These are phyloP conservation scores for Fusarium secorum DNA, from an alignment of 2,329 filamentous ascomycete species.

Conservation along the genomic window DNA sequence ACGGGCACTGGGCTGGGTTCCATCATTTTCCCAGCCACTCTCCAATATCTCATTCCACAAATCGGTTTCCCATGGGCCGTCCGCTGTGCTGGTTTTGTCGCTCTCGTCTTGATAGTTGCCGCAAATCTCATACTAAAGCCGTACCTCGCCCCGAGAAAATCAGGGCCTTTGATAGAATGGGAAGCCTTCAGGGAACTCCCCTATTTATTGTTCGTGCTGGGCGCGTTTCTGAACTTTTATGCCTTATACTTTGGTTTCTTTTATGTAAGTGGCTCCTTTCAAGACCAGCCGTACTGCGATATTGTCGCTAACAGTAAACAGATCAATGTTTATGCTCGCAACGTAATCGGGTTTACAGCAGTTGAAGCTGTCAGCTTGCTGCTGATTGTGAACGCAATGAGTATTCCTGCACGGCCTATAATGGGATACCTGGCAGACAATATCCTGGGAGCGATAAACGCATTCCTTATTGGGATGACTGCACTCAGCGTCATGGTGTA, in stretches of 20 bases:
- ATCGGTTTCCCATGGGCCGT: slow-evolving; percentile 72
- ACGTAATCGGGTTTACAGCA: slow-evolving; percentile 53
- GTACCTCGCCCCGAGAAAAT: slow-evolving; percentile 56
- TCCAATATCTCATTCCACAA: slow-evolving; percentile 63
- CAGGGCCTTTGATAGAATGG: slow-evolving; percentile 63
- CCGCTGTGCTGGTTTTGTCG: slow-evolving; percentile 70
- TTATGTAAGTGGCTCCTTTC: slow-evolving; percentile 52
- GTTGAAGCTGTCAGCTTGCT: slow-evolving; percentile 64
- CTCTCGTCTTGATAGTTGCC: slow-evolving; percentile 54
- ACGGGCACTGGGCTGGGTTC: slow-evolving; percentile 66
- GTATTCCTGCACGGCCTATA: slow-evolving; percentile 63
- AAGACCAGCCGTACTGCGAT: slow-evolving; percentile 27
- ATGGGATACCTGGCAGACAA: slow-evolving; percentile 67
- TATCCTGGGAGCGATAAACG: slow-evolving; percentile 59
- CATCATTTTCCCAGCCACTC: slow-evolving; percentile 63
- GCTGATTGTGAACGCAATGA: slow-evolving; percentile 71
- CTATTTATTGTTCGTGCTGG: slow-evolving; percentile 61
- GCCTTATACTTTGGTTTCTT: slow-evolving; percentile 51
- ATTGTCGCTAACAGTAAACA: slow-evolving; percentile 30
- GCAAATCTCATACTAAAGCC: slow-evolving; percentile 53
- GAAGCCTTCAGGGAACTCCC: slow-evolving; percentile 63
- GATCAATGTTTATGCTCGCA: slow-evolving; percentile 54
- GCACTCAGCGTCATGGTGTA: slow-evolving; percentile 39
- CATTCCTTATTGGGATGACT: slow-evolving; percentile 45
- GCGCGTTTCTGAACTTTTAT: slow-evolving; percentile 56